Evolutionary conservation across 345 rosid genomes (phyloP).

Genomic region (Citrus maxima): DNA sequence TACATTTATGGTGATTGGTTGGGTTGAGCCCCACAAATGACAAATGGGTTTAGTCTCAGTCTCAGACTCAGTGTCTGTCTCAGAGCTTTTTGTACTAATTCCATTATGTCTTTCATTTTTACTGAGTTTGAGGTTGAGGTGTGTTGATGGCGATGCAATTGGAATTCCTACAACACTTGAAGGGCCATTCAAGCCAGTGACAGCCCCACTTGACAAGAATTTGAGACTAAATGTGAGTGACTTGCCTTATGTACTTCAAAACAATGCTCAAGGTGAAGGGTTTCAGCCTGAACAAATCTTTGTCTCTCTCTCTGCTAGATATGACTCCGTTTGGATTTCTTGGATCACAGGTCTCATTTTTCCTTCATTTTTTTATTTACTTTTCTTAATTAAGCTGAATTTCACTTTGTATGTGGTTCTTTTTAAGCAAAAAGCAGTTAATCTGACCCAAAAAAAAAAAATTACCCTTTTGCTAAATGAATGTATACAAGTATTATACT

Average conservation of each 20-base stretch:
- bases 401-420: not conserved
- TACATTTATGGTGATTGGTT: too few relatives aligned
- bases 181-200: slow-evolving; percentile 62
- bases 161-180: slow-evolving; percentile 51
- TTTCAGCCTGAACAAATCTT: slow-evolving; percentile 61
- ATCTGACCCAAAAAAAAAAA: not conserved
- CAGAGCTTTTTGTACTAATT: not conserved
- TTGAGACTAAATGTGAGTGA: slow-evolving; percentile 39
- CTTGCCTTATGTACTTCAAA: slow-evolving; percentile 41
- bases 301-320: slow-evolving; percentile 46
- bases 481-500: not conserved
- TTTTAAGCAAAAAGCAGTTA: not conserved
- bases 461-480: not conserved
- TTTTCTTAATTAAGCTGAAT: not conserved
- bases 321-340: slow-evolving; percentile 55
- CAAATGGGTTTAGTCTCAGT: not conserved
- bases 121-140: not conserved
- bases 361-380: not conserved
- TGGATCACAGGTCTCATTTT: slow-evolving; percentile 57
- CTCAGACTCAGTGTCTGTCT: not conserved
- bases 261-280: slow-evolving; percentile 20
- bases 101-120: not conserved
- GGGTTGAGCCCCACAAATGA: too few relatives aligned
- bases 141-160: slow-evolving; percentile 17
- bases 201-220: slow-evolving; percentile 43